phyloP scores from a whole-genome alignment of 257 asterid genomes.

The Capsicum pubescens region DNA sequence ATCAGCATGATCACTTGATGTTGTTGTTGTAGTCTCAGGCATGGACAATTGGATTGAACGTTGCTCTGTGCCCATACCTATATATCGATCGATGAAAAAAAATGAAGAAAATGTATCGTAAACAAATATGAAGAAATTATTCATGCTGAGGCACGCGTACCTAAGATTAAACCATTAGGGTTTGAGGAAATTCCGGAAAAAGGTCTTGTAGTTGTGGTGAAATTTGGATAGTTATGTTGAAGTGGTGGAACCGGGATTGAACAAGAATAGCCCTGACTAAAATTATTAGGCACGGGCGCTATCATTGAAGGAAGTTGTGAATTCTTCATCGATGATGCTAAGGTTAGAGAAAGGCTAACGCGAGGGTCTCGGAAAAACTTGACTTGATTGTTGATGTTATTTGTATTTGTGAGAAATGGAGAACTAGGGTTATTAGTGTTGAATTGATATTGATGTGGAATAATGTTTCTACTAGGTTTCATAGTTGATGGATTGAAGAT shows the following conservation, averaged over 20 bases:
- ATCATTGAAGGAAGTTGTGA: constrained; percentile 34
- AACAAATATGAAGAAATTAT: not conserved
- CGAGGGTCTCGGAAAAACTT: constrained; percentile 36
- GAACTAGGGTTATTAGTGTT: not conserved
- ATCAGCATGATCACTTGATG: constrained; percentile 45
- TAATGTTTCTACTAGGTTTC: constrained; percentile 6
- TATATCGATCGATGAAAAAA: not conserved
- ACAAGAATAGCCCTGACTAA: constrained; percentile 31
- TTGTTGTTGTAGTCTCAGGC: constrained; percentile 29
- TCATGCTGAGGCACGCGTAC: not conserved
- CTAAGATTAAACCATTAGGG: constrained; percentile 23
- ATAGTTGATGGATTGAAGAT: constrained; percentile 31
- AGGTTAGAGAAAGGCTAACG: constrained; percentile 44
- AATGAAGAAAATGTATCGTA: not conserved
- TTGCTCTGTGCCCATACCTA: constrained; percentile 27
- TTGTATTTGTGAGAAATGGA: constrained; percentile 8
- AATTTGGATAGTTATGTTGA: constrained; percentile 36
- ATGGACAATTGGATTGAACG: constrained; percentile 57
- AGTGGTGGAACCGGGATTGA: constrained; percentile 38
- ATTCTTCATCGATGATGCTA: constrained; percentile 40
- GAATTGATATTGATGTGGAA: constrained; percentile 7
- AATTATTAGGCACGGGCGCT: constrained; percentile 30
- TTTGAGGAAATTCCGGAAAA: constrained; percentile 9
- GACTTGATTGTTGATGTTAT: constrained; percentile 34
- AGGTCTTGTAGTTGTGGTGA: constrained; percentile 20